Base-by-base conservation (phyloP, 805 yeast genomes). In the Nakazawaea populi region DNA sequence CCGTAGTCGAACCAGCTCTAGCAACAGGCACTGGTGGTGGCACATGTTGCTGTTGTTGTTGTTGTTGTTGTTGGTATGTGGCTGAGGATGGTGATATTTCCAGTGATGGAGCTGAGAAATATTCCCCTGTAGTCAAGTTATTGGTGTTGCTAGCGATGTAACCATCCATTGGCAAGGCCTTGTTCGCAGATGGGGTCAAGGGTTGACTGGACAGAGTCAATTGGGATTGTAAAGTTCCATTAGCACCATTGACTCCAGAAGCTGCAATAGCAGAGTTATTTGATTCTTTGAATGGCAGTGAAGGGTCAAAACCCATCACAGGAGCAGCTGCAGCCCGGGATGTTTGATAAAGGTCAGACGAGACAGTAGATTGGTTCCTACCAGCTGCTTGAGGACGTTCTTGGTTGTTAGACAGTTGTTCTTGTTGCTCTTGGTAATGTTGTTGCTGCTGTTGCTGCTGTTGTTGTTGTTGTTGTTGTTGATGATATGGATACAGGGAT, bases 121-220 rank as follows among this genome's bases (percentile, higher is more conserved):
- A 46, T 32, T 52, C 30, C 58, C 54, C 8, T 56, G 60, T n/a
- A 63, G 47, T 18, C 11, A 9, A 4, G 3, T 11, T 32, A 32
- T 32, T 32, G 35, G 11, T 32, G 11, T 32, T 32, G 11, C 11
- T 11, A 8, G 35, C 2, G 11, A 2, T 18, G 24, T 18, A 18
- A 18, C 24, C 24, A 58, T 49, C 32, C 56, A 52, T 39, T 54
- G 56, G 14, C 56, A 53, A 9, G 47, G 18, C 40, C 11, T 24
- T 46, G 48, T 49, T 52, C 29, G 47, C 31, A 54, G 38, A 30
- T 28, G 52, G 52, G n/a, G 52, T 46, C n/a, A 63, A 59, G 27
- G 64, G 63, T 49, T 56, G 62, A 40, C 56, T 54, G 3, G 62
- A 40, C 34, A 41, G 36, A 27, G 38, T 47, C 45, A 47, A 34